Evolutionary conservation across 768 basidiomycete species (phyloP).

Genomic region (Filobasidium floriforme): DNA sequence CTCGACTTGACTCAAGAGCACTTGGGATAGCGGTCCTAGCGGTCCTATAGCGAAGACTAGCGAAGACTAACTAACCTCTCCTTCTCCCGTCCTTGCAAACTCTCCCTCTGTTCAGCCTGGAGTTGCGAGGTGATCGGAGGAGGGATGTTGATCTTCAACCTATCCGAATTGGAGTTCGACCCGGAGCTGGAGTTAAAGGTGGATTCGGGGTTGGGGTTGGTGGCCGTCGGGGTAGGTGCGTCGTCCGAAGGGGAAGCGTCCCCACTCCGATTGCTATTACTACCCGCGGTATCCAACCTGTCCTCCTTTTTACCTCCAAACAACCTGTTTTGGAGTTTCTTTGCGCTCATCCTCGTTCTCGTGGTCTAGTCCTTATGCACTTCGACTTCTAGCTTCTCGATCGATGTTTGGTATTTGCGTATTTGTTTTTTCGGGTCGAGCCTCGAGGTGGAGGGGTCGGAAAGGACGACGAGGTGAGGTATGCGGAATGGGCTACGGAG

Average conservation of each 20-base stretch:
- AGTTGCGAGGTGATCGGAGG: conserved; percentile 21
- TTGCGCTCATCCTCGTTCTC: conserved; percentile 52
- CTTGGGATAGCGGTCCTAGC: too few species aligned
- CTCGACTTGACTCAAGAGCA: too few species aligned
- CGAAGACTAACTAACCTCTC: conserved; percentile 32
- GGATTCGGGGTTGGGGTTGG: not conserved
- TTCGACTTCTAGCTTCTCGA: too few species aligned
- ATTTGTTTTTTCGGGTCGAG: too few species aligned
- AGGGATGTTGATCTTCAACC: conserved; percentile 42
- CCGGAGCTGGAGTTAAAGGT: conserved; percentile 7
- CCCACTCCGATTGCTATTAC: too few species aligned
- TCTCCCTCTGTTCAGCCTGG: conserved; percentile 6
- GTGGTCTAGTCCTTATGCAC: too few species aligned
- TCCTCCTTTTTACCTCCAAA: conserved; percentile 48
- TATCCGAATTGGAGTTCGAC: conserved; percentile 16
- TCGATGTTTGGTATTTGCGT: too few species aligned
- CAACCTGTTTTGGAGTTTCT: conserved; percentile 66
- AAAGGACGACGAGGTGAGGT: too few species aligned
- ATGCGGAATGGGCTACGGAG: too few species aligned
- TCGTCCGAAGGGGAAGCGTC: conserved; percentile 26
- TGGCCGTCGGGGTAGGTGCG: conserved; percentile 21
- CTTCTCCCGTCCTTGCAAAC: conserved; percentile 28
- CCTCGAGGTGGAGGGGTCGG: too few species aligned
- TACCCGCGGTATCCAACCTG: conserved; percentile 13
- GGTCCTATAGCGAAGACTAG: too few species aligned